These are phyloP conservation scores for Fraxinus greggii DNA, from an alignment of 305 asterid genomes.

Conservation along the genomic window DNA sequence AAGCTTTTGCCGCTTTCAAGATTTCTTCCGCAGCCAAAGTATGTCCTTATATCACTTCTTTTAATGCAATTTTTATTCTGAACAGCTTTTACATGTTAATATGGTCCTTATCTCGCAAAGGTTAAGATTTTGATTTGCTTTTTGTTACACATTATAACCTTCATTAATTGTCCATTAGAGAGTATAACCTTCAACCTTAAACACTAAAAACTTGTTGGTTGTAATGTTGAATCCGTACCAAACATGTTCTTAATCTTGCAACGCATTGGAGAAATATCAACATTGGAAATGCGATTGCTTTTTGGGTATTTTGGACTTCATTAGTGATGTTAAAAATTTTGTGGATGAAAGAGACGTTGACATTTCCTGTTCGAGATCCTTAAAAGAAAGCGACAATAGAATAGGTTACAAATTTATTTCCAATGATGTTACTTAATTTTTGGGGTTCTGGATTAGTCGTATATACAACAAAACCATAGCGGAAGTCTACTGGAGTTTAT, in stretches of 20 bases:
- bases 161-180: neutral
- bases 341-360: neutral
- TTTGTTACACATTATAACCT: neutral
- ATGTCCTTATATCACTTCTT: slow-evolving; percentile 29
- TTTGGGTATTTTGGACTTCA: neutral
- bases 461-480: neutral
- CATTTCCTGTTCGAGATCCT: neutral
- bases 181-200: neutral
- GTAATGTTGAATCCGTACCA: neutral
- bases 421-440: neutral
- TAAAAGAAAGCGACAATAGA: neutral
- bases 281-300: neutral
- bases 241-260: neutral
- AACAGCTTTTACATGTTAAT: neutral
- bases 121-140: neutral
- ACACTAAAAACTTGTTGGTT: neutral
- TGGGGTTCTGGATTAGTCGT: neutral
- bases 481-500: neutral
- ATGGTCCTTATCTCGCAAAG: neutral
- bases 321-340: neutral
- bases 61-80: neutral
- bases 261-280: neutral
- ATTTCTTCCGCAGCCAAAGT: slow-evolving; percentile 86
- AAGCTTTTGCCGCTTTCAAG: slow-evolving; percentile 81
- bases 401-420: neutral